Conservation (phyloP, 2,329 filamentous ascomycete species). For the Penicillium sp. region DNA sequence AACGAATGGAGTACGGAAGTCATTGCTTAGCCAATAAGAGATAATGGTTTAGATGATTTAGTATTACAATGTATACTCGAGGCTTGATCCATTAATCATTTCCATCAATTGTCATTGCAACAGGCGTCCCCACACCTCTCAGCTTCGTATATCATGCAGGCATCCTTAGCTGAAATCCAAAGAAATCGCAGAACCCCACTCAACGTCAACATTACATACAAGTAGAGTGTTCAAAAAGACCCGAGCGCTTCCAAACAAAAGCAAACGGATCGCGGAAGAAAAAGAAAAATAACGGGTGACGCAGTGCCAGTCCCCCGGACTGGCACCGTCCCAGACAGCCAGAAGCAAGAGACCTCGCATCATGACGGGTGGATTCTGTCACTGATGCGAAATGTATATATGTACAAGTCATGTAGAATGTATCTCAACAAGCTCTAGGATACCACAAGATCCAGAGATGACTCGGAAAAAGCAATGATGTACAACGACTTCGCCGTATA, state of each 20-base stretch:
- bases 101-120: conserved; percentile 21
- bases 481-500: conserved; percentile 18
- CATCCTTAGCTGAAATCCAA: conserved; percentile 12
- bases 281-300: conserved; percentile 3
- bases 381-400: conserved; percentile 33
- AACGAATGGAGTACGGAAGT: not conserved
- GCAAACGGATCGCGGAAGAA: conserved; percentile 6
- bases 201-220: conserved; percentile 28
- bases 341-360: not conserved
- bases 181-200: conserved; percentile 4
- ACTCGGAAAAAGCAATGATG: conserved; percentile 12
- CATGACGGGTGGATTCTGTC: conserved; percentile 12
- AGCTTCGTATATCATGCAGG: conserved; percentile 20
- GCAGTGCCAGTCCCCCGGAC: not conserved
- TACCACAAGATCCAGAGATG: conserved; percentile 14
- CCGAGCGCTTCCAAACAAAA: conserved; percentile 1
- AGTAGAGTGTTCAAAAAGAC: conserved; percentile 10
- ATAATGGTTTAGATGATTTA: not conserved
- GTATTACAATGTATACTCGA: not conserved
- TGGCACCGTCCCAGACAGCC: conserved; percentile 3
- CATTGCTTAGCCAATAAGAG: not conserved
- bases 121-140: conserved; percentile 7
- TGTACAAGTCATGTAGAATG: conserved; percentile 36
- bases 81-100: conserved; percentile 7
- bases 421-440: conserved; percentile 22